Percentiles rank a stretch among this genome's conserved stretches.
phyloP scores from a whole-genome alignment of 257 asterid genomes.

The Solanum virginianum region DNA sequence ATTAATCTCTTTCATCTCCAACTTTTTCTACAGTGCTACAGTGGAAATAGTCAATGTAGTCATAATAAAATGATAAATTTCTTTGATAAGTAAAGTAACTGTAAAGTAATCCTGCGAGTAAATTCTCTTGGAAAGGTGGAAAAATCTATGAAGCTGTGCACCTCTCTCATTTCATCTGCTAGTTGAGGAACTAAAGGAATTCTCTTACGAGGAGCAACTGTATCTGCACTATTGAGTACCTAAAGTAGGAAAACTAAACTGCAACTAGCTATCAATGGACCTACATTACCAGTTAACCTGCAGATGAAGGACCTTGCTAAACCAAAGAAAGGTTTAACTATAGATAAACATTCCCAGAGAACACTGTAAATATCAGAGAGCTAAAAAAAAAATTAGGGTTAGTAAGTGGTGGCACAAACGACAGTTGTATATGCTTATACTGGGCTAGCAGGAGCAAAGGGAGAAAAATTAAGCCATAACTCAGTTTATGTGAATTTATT shows the following conservation, averaged over 20 bases:
- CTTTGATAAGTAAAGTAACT: not conserved
- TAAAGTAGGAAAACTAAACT: not conserved
- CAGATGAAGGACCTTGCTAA: not conserved
- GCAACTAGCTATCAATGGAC: not conserved
- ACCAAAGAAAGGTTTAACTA: not conserved
- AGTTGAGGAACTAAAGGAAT: not conserved
- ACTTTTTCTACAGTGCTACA: not conserved
- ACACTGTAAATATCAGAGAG: not conserved
- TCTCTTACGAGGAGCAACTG: not conserved
- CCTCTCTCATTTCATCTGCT: not conserved
- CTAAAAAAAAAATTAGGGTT: not conserved
- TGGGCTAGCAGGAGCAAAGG: not conserved
- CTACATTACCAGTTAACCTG: not conserved
- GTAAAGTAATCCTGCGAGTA: not conserved
- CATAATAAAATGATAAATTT: not conserved
- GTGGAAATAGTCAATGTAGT: not conserved
- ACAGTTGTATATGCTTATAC: not conserved
- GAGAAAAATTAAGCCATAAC: not conserved
- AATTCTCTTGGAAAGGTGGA: not conserved
- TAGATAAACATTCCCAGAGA: not conserved
- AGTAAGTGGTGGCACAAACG: not conserved
- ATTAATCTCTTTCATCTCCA: not conserved
- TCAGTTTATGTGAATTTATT: not conserved
- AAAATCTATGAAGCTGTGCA: not conserved
- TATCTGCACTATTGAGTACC: not conserved